A percentile compares a stretch with the other conserved stretches of the same genome.
Evolutionary conservation across 495 filamentous ascomycete genomes (phyloP).

Genomic region (Penicillium waksmanii): DNA sequence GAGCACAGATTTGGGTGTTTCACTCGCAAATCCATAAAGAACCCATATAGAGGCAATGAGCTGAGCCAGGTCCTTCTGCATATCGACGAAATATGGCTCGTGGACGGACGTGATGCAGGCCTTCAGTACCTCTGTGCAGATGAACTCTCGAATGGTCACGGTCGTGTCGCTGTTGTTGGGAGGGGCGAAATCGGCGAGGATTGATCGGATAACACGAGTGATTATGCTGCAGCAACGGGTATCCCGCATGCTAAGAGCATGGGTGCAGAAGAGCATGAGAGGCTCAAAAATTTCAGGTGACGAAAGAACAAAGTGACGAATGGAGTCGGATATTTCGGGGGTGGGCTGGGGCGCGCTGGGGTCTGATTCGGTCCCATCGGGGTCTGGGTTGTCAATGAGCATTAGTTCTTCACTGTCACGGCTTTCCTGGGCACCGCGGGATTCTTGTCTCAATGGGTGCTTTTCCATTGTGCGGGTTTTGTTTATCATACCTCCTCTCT

Average conservation of each 20-base stretch:
- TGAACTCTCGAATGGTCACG: constrained; percentile 84
- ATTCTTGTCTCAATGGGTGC: background rate
- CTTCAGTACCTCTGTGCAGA: constrained; percentile 80
- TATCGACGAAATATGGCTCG: constrained; percentile 94
- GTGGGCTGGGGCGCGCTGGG: constrained; percentile 42
- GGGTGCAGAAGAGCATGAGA: constrained; percentile 86
- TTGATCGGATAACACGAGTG: constrained; percentile 78
- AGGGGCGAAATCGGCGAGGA: constrained; percentile 76
- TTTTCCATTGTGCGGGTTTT: background rate
- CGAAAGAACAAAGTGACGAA: constrained; percentile 80
- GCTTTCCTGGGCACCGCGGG: background rate
- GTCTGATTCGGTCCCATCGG: constrained; percentile 45
- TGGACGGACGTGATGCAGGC: constrained; percentile 85
- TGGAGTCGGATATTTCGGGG: constrained; percentile 49
- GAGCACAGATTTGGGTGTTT: constrained; percentile 55
- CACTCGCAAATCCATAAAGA: constrained; percentile 67
- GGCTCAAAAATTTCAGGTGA: constrained; percentile 80
- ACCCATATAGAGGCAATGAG: constrained; percentile 85
- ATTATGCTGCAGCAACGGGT: constrained; percentile 85
- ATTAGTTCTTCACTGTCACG: background rate
- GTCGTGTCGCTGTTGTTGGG: constrained; percentile 56
- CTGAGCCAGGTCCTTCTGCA: constrained; percentile 88
- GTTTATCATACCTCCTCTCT: constrained; percentile 49
- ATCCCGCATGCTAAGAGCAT: constrained; percentile 89
- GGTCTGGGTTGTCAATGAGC: constrained; percentile 28